These are phyloP conservation scores for Trichoderma breve DNA, from an alignment of 2,329 filamentous ascomycete species.

Conservation along the genomic window DNA sequence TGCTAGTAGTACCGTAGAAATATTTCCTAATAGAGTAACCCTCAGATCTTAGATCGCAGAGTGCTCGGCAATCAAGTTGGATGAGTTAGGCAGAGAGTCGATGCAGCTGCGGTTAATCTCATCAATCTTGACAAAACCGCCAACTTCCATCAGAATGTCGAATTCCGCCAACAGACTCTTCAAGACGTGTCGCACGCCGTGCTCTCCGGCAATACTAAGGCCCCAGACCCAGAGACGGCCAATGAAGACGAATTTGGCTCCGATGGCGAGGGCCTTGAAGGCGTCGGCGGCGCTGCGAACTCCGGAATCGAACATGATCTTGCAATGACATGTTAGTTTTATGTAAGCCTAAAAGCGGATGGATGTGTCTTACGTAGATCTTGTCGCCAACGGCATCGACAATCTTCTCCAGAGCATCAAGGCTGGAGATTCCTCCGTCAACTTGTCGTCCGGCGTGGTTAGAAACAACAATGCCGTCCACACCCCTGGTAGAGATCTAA, in stretches of 20 bases:
- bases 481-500: background rate
- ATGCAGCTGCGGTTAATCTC: conserved; percentile 10
- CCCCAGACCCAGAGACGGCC: conserved; percentile 54
- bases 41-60: background rate
- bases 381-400: conserved; percentile 29
- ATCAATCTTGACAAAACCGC: background rate
- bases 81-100: conserved; percentile 11
- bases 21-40: background rate
- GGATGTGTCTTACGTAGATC: background rate
- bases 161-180: conserved; percentile 16
- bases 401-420: conserved; percentile 54
- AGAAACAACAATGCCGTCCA: conserved; percentile 54
- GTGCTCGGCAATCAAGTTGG: conserved; percentile 14
- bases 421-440: conserved; percentile 47
- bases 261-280: conserved; percentile 57
- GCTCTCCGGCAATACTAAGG: conserved; percentile 18
- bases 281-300: conserved; percentile 60
- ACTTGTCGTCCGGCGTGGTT: conserved; percentile 58
- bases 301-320: conserved; percentile 45
- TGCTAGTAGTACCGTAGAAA: background rate
- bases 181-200: conserved; percentile 15
- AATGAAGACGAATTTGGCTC: conserved; percentile 57
- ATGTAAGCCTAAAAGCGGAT: too few species aligned
- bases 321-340: background rate
- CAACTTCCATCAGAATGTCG: conserved; percentile 19